Evolutionary conservation across 768 basidiomycete species (phyloP).

Genomic region (Rhodosporidiobolus odoratus): DNA sequence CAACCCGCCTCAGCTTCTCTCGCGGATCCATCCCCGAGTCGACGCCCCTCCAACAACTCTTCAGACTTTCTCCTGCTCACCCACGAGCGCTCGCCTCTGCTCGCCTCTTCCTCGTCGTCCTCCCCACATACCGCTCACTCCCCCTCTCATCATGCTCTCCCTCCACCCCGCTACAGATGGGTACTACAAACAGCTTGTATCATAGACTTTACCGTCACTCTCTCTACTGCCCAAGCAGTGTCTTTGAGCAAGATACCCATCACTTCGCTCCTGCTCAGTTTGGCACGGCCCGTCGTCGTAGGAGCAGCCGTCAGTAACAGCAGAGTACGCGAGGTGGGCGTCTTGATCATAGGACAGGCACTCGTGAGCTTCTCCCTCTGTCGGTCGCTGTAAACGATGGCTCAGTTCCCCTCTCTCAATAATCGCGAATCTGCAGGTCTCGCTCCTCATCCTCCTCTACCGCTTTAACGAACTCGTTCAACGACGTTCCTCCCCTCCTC

Average conservation of each 20-base stretch:
- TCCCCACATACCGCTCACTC: not conserved
- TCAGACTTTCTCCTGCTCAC: slow-evolving; percentile 3
- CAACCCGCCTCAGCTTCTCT: not conserved
- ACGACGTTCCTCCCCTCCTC: not conserved
- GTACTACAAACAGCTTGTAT: not conserved
- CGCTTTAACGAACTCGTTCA: slow-evolving; percentile 35
- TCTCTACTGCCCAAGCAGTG: not conserved
- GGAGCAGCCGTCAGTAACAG: not conserved
- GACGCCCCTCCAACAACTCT: not conserved
- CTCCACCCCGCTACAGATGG: slow-evolving; percentile 8
- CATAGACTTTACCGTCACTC: not conserved
- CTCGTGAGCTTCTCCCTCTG: not conserved
- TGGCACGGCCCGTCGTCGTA: not conserved
- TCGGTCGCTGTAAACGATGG: not conserved
- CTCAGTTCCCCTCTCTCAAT: not conserved
- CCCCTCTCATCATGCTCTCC: not conserved
- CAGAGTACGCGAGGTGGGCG: not conserved
- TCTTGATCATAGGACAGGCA: slow-evolving; percentile 15
- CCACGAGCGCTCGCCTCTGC: not conserved
- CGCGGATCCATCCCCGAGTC: not conserved
- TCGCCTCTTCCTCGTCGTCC: not conserved
- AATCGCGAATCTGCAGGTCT: slow-evolving; percentile 9
- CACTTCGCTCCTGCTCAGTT: not conserved
- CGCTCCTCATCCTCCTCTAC: slow-evolving; percentile 31
- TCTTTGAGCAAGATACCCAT: not conserved